A percentile compares a stretch with the other conserved stretches of the same genome.
Conservation (phyloP, 768 basidiomycete species). For the Tulasnella calospora region DNA sequence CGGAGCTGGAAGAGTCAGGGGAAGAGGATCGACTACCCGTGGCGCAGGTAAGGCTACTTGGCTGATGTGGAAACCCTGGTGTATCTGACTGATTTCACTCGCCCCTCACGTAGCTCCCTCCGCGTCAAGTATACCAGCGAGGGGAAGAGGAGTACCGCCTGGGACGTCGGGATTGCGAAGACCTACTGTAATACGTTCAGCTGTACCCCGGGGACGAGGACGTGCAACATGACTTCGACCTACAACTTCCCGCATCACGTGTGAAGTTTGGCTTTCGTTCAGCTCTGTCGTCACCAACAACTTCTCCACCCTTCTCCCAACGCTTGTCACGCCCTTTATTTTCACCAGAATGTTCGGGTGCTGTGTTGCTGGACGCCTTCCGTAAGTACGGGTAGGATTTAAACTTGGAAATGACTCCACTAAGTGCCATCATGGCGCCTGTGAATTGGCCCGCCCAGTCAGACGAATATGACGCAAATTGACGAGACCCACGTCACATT, state of each 20-base stretch:
- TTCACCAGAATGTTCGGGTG: slow-evolving; percentile 30
- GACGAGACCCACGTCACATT: slow-evolving; percentile 81
- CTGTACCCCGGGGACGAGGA: slow-evolving; percentile 7
- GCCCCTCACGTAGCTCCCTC: not conserved
- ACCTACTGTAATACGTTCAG: slow-evolving; percentile 22
- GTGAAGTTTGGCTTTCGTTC: not conserved
- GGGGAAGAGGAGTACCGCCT: not conserved
- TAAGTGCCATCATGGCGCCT: not conserved
- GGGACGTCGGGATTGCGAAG: slow-evolving; percentile 5
- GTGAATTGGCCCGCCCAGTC: slow-evolving; percentile 33
- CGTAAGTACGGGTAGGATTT: slow-evolving; percentile 22
- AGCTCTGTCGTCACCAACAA: not conserved
- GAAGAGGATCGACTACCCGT: slow-evolving; percentile 4
- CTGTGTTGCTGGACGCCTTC: slow-evolving; percentile 31
- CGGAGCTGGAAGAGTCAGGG: slow-evolving; percentile 2
- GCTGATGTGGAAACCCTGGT: not conserved
- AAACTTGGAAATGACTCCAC: not conserved
- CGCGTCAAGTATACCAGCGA: not conserved
- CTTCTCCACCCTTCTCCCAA: not conserved
- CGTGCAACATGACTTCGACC: slow-evolving; percentile 3
- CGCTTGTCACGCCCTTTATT: not conserved
- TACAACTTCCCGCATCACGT: slow-evolving; percentile 1
- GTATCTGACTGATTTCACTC: not conserved
- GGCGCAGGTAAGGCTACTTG: not conserved
- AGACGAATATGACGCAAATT: slow-evolving; percentile 74